Evolutionary conservation across 768 basidiomycete species (phyloP).

Genomic region (Amanita muscaria): DNA sequence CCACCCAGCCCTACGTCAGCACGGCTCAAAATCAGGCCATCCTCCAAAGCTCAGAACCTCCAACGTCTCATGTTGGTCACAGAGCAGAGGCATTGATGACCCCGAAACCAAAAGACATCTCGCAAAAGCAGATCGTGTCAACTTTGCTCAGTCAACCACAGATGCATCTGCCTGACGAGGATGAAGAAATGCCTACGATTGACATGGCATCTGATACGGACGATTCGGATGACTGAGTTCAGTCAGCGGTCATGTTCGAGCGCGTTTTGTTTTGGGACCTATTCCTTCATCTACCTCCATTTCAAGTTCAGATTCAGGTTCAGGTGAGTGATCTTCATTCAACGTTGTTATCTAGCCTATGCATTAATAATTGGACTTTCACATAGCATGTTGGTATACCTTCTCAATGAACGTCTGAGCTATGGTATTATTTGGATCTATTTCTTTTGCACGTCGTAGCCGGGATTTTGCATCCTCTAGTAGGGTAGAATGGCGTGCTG

Average conservation of each 20-base stretch:
- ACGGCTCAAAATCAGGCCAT: too few species aligned
- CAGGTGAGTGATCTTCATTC: background rate
- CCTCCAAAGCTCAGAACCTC: too few species aligned
- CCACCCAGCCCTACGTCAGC: too few species aligned
- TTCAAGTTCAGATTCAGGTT: slow-evolving; percentile 16
- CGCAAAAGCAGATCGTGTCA: too few species aligned
- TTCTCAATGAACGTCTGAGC: slow-evolving; percentile 45
- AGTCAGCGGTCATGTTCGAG: slow-evolving; percentile 15
- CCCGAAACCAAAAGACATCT: too few species aligned
- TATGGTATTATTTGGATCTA: slow-evolving; percentile 52
- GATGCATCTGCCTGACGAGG: slow-evolving; percentile 28
- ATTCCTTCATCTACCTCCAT: slow-evolving; percentile 15
- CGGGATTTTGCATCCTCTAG: slow-evolving; percentile 53
- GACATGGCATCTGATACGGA: slow-evolving; percentile 79
- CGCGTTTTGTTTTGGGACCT: slow-evolving; percentile 26
- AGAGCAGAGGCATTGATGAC: too few species aligned
- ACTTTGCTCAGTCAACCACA: background rate
- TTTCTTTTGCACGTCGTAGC: slow-evolving; percentile 49
- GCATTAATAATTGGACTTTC: too few species aligned
- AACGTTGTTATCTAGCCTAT: background rate
- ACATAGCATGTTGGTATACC: too few species aligned
- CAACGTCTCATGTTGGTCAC: too few species aligned
- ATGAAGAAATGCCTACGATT: slow-evolving; percentile 69
- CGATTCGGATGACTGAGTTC: slow-evolving; percentile 23
- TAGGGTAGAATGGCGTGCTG: slow-evolving; percentile 21